Conservation (phyloP, 1,139 yeast genomes). For the Pichia terricola region DNA sequence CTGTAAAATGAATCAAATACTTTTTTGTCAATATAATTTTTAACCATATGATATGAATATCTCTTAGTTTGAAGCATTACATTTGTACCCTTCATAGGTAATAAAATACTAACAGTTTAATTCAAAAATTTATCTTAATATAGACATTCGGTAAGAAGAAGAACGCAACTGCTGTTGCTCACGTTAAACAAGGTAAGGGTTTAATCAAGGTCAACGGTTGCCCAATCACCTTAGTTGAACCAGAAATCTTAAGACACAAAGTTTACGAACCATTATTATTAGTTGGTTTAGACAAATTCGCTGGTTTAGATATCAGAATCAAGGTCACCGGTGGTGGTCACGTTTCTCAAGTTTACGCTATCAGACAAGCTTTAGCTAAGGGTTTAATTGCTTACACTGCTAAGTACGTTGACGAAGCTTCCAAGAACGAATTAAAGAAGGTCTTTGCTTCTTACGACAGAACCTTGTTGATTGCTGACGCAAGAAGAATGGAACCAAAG, state of each 20-base stretch:
- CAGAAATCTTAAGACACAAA: conserved; percentile 98
- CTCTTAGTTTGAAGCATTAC: too few species aligned
- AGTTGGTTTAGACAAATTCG: conserved; percentile 98
- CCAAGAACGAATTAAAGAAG: conserved; percentile 99
- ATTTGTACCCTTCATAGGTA: too few species aligned
- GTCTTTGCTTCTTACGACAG: conserved; percentile 97
- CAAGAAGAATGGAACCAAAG: conserved; percentile 99
- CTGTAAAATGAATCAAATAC: too few species aligned
- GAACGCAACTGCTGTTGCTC: conserved; percentile 99
- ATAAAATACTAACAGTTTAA: too few species aligned
- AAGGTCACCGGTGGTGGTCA: conserved; percentile 99
- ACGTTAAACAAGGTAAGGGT: conserved; percentile 99
- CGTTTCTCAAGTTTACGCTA: conserved; percentile 98
- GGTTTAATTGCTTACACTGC: conserved; percentile 99
- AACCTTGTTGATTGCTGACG: conserved; percentile 98
- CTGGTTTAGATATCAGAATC: conserved; percentile 97
- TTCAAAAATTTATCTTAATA: neutral
- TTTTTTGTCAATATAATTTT: too few species aligned
- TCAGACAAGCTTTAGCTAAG: conserved; percentile 99
- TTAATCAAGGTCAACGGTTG: conserved; percentile 98
- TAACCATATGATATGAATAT: too few species aligned
- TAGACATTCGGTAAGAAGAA: conserved; percentile 99
- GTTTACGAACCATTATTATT: conserved; percentile 98
- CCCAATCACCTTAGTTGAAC: conserved; percentile 98
- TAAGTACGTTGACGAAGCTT: conserved; percentile 98